Evolutionary conservation across 2,329 filamentous ascomycete genomes (phyloP).

Genomic region (Colletotrichum paranaense): DNA sequence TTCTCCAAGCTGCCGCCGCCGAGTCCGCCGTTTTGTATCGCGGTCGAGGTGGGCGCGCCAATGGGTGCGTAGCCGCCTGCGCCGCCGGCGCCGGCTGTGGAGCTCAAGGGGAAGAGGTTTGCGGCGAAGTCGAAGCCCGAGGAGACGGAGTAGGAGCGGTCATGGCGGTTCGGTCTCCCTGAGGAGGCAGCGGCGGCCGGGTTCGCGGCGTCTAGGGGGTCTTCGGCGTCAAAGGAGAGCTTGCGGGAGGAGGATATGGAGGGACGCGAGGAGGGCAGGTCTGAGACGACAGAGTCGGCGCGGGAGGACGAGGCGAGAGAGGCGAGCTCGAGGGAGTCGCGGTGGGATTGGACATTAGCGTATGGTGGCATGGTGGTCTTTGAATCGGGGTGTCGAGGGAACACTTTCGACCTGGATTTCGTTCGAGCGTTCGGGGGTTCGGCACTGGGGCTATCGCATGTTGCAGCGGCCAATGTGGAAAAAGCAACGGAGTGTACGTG

Average conservation of each 20-base stretch:
- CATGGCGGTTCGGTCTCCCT: slow-evolving; percentile 56
- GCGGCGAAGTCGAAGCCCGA: slow-evolving; percentile 97
- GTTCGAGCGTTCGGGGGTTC: slow-evolving; percentile 9
- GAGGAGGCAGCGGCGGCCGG: slow-evolving; percentile 51
- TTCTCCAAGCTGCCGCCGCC: slow-evolving; percentile 89
- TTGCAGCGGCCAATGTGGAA: not conserved
- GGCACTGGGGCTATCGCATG: slow-evolving; percentile 30
- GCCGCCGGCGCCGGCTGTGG: slow-evolving; percentile 75
- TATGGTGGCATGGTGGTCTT: slow-evolving; percentile 45
- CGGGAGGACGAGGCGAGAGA: slow-evolving; percentile 89
- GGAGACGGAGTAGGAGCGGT: slow-evolving; percentile 86
- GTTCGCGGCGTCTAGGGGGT: slow-evolving; percentile 76
- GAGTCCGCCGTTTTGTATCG: slow-evolving; percentile 62
- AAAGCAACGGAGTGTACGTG: not conserved
- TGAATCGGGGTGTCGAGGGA: not conserved
- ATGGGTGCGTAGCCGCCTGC: slow-evolving; percentile 82
- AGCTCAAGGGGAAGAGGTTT: slow-evolving; percentile 91
- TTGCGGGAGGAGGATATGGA: slow-evolving; percentile 93
- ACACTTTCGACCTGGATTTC: slow-evolving; percentile 20
- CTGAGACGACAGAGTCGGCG: slow-evolving; percentile 67
- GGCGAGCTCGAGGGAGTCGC: slow-evolving; percentile 96
- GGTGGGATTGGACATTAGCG: slow-evolving; percentile 58
- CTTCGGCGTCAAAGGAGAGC: slow-evolving; percentile 88
- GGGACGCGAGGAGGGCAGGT: slow-evolving; percentile 79
- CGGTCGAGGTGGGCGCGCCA: slow-evolving; percentile 68